These are phyloP conservation scores for Penicillium chermesinum DNA, from an alignment of 495 filamentous ascomycete genomes.

Conservation along the genomic window DNA sequence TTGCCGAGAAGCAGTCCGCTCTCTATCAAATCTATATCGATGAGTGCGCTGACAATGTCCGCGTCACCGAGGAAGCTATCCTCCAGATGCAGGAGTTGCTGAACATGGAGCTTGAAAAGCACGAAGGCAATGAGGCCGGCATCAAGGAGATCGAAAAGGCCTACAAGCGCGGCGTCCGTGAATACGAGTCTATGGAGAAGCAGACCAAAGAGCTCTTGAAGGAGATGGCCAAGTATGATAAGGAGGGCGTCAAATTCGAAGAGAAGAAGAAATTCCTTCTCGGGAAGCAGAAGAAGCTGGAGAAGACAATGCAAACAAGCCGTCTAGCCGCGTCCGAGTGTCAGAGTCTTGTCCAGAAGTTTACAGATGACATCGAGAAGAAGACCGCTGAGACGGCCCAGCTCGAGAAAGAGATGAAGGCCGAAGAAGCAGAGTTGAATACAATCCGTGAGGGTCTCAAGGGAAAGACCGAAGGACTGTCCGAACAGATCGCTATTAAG, in stretches of 20 bases:
- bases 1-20: slow-evolving; percentile 79
- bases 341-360: slow-evolving; percentile 69
- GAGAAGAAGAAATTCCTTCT: slow-evolving; percentile 92
- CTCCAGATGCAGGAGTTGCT: slow-evolving; percentile 83
- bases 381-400: slow-evolving; percentile 62
- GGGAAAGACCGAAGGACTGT: slow-evolving; percentile 91
- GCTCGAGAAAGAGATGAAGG: slow-evolving; percentile 67
- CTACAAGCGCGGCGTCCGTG: slow-evolving; percentile 74
- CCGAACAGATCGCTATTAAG: slow-evolving; percentile 84
- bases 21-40: slow-evolving; percentile 87
- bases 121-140: slow-evolving; percentile 82
- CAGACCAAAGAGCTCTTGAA: slow-evolving; percentile 73
- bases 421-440: slow-evolving; percentile 76
- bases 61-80: slow-evolving; percentile 85
- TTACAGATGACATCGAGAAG: slow-evolving; percentile 69
- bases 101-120: slow-evolving; percentile 84
- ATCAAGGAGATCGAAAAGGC: slow-evolving; percentile 86
- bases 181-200: slow-evolving; percentile 79
- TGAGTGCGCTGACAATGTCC: slow-evolving; percentile 81
- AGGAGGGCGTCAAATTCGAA: slow-evolving; percentile 93
- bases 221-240: slow-evolving; percentile 88
- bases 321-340: slow-evolving; percentile 68
- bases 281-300: slow-evolving; percentile 88
- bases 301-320: slow-evolving; percentile 74
- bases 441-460: slow-evolving; percentile 78